phyloP scores from a whole-genome alignment of 345 rosid species.

The Acer yangbiense region DNA sequence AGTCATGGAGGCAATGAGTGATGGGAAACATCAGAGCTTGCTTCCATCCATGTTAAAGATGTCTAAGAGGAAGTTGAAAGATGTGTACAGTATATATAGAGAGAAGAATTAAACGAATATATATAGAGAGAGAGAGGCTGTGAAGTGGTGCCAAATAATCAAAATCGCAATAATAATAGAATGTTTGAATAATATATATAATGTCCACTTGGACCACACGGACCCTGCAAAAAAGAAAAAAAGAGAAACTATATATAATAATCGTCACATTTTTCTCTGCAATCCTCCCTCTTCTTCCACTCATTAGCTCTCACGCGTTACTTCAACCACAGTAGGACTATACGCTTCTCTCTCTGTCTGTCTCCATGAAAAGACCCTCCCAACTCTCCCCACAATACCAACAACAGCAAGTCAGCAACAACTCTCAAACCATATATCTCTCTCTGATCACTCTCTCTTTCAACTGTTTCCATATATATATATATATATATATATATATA shows the following conservation, averaged over 20 bases:
- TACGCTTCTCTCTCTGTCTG: background rate
- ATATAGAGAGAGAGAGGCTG: background rate
- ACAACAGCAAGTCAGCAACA: background rate
- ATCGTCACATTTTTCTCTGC: slow-evolving; percentile 4
- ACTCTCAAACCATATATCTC: background rate
- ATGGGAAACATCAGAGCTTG: slow-evolving; percentile 23
- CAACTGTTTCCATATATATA: background rate
- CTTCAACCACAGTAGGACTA: slow-evolving; percentile 20
- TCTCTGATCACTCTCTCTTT: background rate
- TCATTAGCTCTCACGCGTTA: slow-evolving; percentile 24
- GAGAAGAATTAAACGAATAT: background rate
- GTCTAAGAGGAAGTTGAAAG: slow-evolving; percentile 6
- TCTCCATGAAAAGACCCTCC: slow-evolving; percentile 12
- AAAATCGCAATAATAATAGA: slow-evolving; percentile 10
- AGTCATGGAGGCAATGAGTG: slow-evolving; percentile 28
- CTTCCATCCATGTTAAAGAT: slow-evolving; percentile 19
- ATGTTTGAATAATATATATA: background rate
- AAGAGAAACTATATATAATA: background rate
- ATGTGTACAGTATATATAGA: background rate
- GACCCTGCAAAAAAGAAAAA: background rate
- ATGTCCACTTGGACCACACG: background rate
- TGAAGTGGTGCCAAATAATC: slow-evolving; percentile 8
- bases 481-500: too few species aligned
- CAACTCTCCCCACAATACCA: slow-evolving; percentile 18
- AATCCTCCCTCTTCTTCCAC: slow-evolving; percentile 35